Percentiles rank a stretch among this genome's conserved stretches.
Conservation (phyloP, 2,329 filamentous ascomycete species). For the Chaetomiaceae sp. region DNA sequence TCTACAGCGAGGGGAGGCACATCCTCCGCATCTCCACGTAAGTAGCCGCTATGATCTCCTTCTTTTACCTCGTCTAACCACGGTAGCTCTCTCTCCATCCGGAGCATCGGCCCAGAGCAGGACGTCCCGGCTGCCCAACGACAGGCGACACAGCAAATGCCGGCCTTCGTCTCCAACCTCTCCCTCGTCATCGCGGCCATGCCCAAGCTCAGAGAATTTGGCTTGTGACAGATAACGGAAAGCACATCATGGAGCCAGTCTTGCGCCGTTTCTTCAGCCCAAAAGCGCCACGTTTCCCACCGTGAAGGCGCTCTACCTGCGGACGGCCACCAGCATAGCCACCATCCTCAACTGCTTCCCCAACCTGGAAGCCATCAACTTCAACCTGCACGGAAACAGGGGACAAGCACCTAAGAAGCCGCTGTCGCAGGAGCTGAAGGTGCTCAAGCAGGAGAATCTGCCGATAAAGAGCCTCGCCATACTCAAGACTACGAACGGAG, state of each 20-base stretch:
- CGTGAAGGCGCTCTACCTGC: slow-evolving; percentile 1
- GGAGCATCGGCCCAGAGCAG: background rate
- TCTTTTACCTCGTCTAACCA: background rate
- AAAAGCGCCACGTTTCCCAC: background rate
- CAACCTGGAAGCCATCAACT: slow-evolving; percentile 5
- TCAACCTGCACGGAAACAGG: background rate
- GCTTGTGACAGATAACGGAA: background rate
- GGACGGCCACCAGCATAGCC: background rate
- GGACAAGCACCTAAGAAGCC: background rate
- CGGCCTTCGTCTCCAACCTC: background rate
- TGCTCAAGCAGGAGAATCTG: background rate
- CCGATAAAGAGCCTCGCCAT: background rate
- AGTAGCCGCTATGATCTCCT: no score
- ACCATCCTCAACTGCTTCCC: background rate
- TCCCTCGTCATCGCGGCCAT: background rate
- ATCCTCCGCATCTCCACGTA: background rate
- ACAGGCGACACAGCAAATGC: no score
- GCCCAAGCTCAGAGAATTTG: background rate
- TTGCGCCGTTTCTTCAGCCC: background rate
- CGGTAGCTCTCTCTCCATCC: background rate
- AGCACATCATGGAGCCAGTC: background rate
- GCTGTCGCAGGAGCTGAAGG: background rate
- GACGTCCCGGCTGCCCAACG: background rate
- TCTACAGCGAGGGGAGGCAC: background rate
- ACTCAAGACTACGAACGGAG: background rate